Base-by-base conservation (phyloP, 2,329 filamentous ascomycete genomes). In the Chalara sp. region DNA sequence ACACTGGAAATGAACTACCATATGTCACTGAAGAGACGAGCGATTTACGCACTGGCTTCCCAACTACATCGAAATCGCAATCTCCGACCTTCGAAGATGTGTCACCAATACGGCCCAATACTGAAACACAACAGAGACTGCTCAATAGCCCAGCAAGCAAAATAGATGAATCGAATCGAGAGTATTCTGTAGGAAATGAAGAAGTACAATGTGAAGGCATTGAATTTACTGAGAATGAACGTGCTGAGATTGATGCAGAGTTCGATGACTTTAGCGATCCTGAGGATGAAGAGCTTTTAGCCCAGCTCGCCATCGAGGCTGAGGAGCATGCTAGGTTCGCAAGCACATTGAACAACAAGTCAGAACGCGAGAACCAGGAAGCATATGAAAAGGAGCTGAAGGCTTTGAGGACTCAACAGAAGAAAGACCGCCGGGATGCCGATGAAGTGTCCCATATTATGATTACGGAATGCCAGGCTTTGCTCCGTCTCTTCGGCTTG, bases 381-480 rank as follows among this genome's bases (percentile, higher is more conserved):
- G 84, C 91, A 44, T 97, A 95, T 65, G 92, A 99, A 60, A 78
- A 78, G 53, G 92, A 99, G 65, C 77, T 99, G 10, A 88, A 87
- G 58, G 84, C 90, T 47, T 76, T 99, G 4, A 87, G 93, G 31
- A 85, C 73, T n/a, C 93, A 99, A 65, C 93, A 99, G 64, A 96
- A 95, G 70, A 96, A 95, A 65, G 93, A 99, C 63, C 85, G 90
- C 1, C 81, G 93, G 62, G 93, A 99, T 65, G 92, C 95, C 0
- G 95, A 99, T 62, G 93, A 99, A 68, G 92, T 99, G 4, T 95
- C 91, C 0, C 88, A 95, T 58, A 86, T 92, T 58, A 99, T 99
- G 93, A 83, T 97, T 40, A 82, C 85, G 1, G 95, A 99, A 69
- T 97, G 93, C 57, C 93, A 99, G 65, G 86, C 93, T 44, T 78